phyloP scores from a whole-genome alignment of 1,139 yeast species.

The Taphrina confusa region DNA sequence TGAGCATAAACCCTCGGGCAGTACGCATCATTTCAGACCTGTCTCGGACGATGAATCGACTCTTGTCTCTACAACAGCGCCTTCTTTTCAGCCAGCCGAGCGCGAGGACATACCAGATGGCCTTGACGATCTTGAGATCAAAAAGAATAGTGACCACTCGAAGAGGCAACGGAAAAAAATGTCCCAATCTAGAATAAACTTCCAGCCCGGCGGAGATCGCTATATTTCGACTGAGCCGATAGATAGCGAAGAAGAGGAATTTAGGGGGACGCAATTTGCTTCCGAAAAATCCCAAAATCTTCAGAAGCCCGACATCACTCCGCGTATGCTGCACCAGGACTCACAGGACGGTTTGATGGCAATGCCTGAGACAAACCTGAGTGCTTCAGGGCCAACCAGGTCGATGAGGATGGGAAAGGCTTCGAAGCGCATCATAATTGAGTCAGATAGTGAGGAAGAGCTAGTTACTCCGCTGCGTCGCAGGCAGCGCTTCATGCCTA shows the following conservation, averaged over 20 bases:
- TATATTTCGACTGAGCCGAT: slow-evolving; percentile 4
- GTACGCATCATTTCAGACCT: not conserved
- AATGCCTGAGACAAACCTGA: too few relatives aligned
- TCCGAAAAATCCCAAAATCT: not conserved
- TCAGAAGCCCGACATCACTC: not conserved
- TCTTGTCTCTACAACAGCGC: too few relatives aligned
- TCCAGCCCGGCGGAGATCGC: not conserved
- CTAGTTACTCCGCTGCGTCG: slow-evolving; percentile 22
- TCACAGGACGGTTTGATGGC: too few relatives aligned
- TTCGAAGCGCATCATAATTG: not conserved
- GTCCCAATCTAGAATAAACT: slow-evolving; percentile 12
- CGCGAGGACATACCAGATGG: too few relatives aligned
- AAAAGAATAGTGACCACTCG: too few relatives aligned
- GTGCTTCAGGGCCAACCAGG: too few relatives aligned
- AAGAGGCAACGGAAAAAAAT: not conserved
- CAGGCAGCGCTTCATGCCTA: slow-evolving; percentile 23
- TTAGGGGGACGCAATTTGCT: slow-evolving; percentile 15
- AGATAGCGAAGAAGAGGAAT: slow-evolving; percentile 31
- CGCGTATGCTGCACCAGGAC: too few relatives aligned
- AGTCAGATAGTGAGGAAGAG: slow-evolving; percentile 31
- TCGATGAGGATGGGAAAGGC: not conserved
- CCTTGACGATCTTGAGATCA: too few relatives aligned
- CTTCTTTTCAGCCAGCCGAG: too few relatives aligned
- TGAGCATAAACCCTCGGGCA: too few relatives aligned
- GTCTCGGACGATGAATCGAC: slow-evolving; percentile 3